Conservation (phyloP, 1,284 basidiomycete genomes). For the Ceratobasidium sp. region DNA sequence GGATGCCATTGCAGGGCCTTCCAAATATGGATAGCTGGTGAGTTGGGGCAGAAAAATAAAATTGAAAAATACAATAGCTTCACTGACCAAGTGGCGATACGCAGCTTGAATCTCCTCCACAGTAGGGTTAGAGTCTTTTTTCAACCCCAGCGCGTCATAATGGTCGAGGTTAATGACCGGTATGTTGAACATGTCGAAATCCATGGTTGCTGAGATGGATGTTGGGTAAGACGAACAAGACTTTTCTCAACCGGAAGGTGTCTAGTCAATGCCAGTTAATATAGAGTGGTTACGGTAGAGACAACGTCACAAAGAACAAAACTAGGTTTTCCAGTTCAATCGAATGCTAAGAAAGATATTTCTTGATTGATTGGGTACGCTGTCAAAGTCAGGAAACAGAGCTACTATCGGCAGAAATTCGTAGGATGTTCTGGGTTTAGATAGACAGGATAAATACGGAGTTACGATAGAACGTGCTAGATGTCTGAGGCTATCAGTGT, state of each 20-base stretch:
- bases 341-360: not conserved
- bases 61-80: not conserved
- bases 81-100: constrained; percentile 29
- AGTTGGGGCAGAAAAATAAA: not conserved
- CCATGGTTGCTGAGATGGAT: constrained; percentile 1
- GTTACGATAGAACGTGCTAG: constrained; percentile 7
- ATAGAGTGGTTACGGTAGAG: too few species aligned
- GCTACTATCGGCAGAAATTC: not conserved
- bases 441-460: not conserved
- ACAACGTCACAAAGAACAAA: too few species aligned
- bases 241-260: too few species aligned
- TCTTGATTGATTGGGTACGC: not conserved
- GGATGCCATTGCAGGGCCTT: constrained; percentile 42
- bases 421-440: not conserved
- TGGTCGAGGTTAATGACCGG: constrained; percentile 39
- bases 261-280: too few species aligned
- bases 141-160: constrained; percentile 35
- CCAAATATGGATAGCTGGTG: not conserved
- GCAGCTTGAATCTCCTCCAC: constrained; percentile 29
- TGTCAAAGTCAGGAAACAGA: not conserved
- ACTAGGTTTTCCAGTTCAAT: too few species aligned
- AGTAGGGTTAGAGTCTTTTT: constrained; percentile 12
- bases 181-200: constrained; percentile 42
- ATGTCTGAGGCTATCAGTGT: not conserved
- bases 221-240: not conserved